phyloP scores from a whole-genome alignment of 2,329 filamentous ascomycete species.

The Rhexocercosporidium sp. region DNA sequence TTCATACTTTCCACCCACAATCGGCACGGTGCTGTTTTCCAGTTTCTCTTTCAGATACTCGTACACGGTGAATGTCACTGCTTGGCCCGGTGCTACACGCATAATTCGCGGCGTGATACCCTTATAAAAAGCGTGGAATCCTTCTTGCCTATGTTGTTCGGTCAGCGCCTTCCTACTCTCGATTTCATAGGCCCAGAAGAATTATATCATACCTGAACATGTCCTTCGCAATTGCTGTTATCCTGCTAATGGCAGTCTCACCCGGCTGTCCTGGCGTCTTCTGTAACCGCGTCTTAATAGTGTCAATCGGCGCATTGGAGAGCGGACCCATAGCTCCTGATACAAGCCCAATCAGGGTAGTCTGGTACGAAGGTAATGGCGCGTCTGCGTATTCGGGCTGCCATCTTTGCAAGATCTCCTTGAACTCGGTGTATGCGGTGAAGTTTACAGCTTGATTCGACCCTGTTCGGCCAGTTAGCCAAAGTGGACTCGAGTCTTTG shows the following conservation, averaged over 20 bases:
- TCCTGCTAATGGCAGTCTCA: constrained; percentile 79
- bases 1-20: constrained; percentile 69
- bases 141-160: constrained; percentile 72
- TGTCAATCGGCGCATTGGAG: constrained; percentile 97
- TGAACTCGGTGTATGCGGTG: constrained; percentile 95
- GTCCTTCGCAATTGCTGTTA: constrained; percentile 76
- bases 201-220: constrained; percentile 76
- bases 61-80: constrained; percentile 76
- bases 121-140: constrained; percentile 95
- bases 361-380: constrained; percentile 85
- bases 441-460: constrained; percentile 98
- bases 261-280: constrained; percentile 84
- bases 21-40: constrained; percentile 64
- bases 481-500: background rate
- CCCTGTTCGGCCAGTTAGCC: constrained; percentile 21
- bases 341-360: constrained; percentile 83
- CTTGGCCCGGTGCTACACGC: constrained; percentile 95
- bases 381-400: constrained; percentile 71
- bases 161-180: constrained; percentile 9
- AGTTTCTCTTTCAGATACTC: constrained; percentile 76
- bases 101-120: constrained; percentile 97
- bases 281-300: constrained; percentile 96
- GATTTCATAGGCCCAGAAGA: background rate
- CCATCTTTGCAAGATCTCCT: constrained; percentile 72
- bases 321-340: constrained; percentile 94